Conservation (phyloP, 495 filamentous ascomycete genomes). For the Aspergillus kassunensis region DNA sequence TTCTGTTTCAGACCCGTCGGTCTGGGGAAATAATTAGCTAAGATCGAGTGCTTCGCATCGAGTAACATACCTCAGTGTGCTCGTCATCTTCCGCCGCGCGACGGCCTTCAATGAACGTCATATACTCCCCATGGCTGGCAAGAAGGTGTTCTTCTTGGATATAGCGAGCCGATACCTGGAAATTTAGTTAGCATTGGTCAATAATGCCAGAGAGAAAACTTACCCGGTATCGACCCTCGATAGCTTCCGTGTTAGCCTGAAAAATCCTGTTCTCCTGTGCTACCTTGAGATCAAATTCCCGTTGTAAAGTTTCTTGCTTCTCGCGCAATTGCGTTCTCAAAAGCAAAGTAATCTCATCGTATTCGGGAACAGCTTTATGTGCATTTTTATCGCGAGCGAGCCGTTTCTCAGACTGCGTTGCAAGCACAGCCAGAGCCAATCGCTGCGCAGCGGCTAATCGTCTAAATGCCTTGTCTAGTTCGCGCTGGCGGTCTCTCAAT, state of each 20-base stretch:
- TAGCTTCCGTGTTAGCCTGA: slow-evolving; percentile 24
- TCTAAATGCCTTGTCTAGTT: slow-evolving; percentile 41
- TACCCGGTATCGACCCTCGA: slow-evolving; percentile 30
- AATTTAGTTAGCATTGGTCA: too few species aligned
- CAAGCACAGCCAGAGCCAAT: slow-evolving; percentile 35
- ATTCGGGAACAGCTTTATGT: slow-evolving; percentile 42
- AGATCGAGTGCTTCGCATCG: not conserved
- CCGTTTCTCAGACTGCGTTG: slow-evolving; percentile 35
- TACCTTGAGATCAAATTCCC: slow-evolving; percentile 28
- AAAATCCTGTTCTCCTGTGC: slow-evolving; percentile 25
- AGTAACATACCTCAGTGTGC: slow-evolving; percentile 39
- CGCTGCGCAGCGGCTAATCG: slow-evolving; percentile 39
- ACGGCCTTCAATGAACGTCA: slow-evolving; percentile 36
- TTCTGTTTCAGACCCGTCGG: slow-evolving; percentile 39
- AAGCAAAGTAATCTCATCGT: slow-evolving; percentile 23
- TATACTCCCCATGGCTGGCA: slow-evolving; percentile 39
- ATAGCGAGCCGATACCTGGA: slow-evolving; percentile 23
- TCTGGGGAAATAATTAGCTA: slow-evolving; percentile 24
- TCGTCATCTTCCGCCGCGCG: slow-evolving; percentile 46
- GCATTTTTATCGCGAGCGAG: slow-evolving; percentile 39
- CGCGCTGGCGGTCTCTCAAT: slow-evolving; percentile 38
- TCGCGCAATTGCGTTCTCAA: slow-evolving; percentile 18
- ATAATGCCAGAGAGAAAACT: too few species aligned
- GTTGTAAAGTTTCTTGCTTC: slow-evolving; percentile 17
- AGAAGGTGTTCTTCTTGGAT: slow-evolving; percentile 38